Base-by-base conservation (phyloP, 352 stramenopile species). In the Globisporangium alternatum region DNA sequence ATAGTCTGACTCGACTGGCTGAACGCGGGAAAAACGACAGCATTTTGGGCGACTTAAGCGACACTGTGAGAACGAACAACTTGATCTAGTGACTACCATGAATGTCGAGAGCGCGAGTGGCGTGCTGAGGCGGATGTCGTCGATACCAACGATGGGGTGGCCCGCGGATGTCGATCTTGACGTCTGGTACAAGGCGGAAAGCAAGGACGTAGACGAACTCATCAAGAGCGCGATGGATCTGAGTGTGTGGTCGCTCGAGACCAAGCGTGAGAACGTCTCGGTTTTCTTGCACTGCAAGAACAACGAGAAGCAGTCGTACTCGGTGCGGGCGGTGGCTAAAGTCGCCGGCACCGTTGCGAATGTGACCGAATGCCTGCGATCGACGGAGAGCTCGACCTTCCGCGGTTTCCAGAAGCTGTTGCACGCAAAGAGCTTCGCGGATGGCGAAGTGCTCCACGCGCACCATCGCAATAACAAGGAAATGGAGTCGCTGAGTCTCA, bases 211-310 rank as follows among this genome's bases (percentile, higher is more conserved):
- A n/a, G 83, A 93, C 39, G 80, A 91, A 9, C 54, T 90, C 19
- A 75, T 93, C 31, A 68, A 77, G n/a, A 78, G 75, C 53, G 81
- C 83, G 31, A 74, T 78, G 35, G 83, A 94, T 63, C 67, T 91
- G 57, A 89, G 77, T 65, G 76, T 89, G 10, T 96, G 87, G 87
- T 74, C 85, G 30, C 75, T 93, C 21, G 85, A 94, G 64, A 74
- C 66, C 17, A 78, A 83, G 60, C 84, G 84, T 49, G 80, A 90
- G 52, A 77, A 81, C 59, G 77, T 83, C 13, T 73, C 70, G 53
- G 70, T 93, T n/a, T 94, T 91, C 63, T 22, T 89, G 21, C 83
- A 96, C 74, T 79, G 78, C 70, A 91, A 93, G 64, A 96, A 93
- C 74, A 93, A 83, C 58, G 82, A 92, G 60, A 86, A 88, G 15